phyloP scores from a whole-genome alignment of 495 filamentous ascomycete genomes.

The Cryomyces minteri region DNA sequence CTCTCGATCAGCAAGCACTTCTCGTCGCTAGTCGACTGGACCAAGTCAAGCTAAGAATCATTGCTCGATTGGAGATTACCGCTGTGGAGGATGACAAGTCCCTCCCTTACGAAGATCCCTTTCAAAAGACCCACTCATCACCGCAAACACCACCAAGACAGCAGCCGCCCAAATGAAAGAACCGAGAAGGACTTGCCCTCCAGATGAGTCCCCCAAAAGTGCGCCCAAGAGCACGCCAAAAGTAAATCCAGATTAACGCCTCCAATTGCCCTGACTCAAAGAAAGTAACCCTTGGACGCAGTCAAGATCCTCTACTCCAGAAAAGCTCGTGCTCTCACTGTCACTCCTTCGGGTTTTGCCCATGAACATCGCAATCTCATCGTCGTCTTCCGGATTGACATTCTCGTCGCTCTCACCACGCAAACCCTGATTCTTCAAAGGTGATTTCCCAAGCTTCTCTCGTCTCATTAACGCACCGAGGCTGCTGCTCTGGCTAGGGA shows the following conservation, averaged over 20 bases:
- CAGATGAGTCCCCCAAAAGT: too few species aligned
- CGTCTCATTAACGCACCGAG: conserved; percentile 63
- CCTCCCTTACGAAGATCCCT: too few species aligned
- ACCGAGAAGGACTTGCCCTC: too few species aligned
- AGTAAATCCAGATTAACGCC: conserved; percentile 13
- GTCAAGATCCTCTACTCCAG: conserved; percentile 47
- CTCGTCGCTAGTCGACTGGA: too few species aligned
- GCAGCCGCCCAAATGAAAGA: too few species aligned
- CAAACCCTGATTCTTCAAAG: conserved; percentile 6
- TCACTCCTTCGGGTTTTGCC: conserved; percentile 10
- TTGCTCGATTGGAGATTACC: too few species aligned
- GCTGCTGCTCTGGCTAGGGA: conserved; percentile 4
- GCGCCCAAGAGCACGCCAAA: background rate
- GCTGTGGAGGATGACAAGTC: too few species aligned
- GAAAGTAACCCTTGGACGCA: conserved; percentile 62
- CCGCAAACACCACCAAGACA: too few species aligned
- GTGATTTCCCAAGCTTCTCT: conserved; percentile 50
- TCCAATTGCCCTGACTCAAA: conserved; percentile 48
- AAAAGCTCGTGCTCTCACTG: conserved; percentile 35
- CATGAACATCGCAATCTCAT: conserved; percentile 56
- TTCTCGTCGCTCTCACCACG: conserved; percentile 10
- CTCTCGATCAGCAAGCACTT: too few species aligned
- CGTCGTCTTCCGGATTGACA: conserved; percentile 19
- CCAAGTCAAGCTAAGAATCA: too few species aligned
- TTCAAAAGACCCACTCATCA: too few species aligned